Percentiles rank a stretch among this genome's conserved stretches.
These are phyloP conservation scores for Cicer cuneatum DNA, from an alignment of 306 rosid genomes.

Conservation along the genomic window DNA sequence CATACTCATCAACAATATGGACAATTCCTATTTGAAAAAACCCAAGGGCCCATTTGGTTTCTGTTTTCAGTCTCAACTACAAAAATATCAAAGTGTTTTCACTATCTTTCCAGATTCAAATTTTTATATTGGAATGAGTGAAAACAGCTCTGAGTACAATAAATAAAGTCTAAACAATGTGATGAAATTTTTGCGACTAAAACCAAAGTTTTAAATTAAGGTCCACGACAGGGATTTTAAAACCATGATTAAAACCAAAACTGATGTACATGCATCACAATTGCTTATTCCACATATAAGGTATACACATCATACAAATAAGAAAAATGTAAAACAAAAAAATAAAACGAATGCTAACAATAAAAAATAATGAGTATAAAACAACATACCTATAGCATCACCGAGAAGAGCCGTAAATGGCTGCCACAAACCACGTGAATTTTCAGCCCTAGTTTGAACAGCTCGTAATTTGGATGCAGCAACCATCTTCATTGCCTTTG, in stretches of 20 bases:
- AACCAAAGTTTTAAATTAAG: background rate
- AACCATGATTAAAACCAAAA: too few relatives aligned
- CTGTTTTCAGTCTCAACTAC: background rate
- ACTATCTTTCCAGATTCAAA: background rate
- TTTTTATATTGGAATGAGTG: background rate
- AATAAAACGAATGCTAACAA: background rate
- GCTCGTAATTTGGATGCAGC: constrained; percentile 97
- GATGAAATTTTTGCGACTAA: background rate
- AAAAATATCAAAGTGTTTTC: background rate
- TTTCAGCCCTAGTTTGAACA: constrained; percentile 83
- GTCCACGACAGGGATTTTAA: background rate
- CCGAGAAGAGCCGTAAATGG: constrained; percentile 97
- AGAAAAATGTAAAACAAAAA: background rate
- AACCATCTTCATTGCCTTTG: constrained; percentile 99
- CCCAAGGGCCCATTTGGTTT: background rate
- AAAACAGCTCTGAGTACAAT: background rate
- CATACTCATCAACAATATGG: background rate
- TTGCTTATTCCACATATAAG: too few relatives aligned
- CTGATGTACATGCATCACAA: too few relatives aligned
- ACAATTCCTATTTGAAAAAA: constrained; percentile 31
- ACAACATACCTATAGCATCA: constrained; percentile 75
- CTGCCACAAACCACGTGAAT: constrained; percentile 97
- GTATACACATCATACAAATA: background rate
- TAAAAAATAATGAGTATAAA: background rate
- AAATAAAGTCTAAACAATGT: background rate